phyloP scores from a whole-genome alignment of 1,284 basidiomycete genomes.

The Ustilago curta region DNA sequence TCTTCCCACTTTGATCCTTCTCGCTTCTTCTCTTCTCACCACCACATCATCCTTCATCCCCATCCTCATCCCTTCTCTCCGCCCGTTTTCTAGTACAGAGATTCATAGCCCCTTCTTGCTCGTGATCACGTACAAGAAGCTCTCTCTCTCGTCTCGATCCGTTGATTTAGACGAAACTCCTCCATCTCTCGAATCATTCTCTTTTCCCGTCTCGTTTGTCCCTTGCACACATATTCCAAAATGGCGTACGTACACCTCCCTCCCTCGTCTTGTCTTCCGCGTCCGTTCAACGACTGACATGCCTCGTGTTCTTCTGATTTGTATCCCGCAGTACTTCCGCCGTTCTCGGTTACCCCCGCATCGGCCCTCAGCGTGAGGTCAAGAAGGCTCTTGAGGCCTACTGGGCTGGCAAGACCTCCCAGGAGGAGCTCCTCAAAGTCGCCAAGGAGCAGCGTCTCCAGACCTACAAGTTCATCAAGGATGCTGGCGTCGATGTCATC shows the following conservation, averaged over 20 bases:
- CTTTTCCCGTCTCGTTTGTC: constrained; percentile 17
- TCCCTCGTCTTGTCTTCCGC: neutral
- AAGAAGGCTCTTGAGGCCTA: constrained; percentile 88
- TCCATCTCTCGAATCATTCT: constrained; percentile 12
- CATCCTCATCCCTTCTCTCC: constrained; percentile 11
- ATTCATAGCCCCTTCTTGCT: constrained; percentile 20
- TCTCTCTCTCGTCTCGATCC: constrained; percentile 11
- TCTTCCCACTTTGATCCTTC: constrained; percentile 15
- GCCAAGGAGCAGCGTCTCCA: constrained; percentile 89
- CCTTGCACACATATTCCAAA: constrained; percentile 23
- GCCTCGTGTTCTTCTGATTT: neutral
- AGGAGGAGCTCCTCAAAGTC: constrained; percentile 87
- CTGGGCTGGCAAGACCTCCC: constrained; percentile 93
- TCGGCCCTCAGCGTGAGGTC: constrained; percentile 94
- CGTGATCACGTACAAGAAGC: constrained; percentile 25
- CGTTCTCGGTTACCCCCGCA: constrained; percentile 92
- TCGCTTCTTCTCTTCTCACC: constrained; percentile 6
- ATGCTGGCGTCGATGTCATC: constrained; percentile 87
- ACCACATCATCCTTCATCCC: constrained; percentile 20
- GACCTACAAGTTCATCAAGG: constrained; percentile 90
- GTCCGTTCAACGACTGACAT: neutral
- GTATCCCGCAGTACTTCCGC: constrained; percentile 51
- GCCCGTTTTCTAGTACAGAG: neutral
- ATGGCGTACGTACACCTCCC: constrained; percentile 35
- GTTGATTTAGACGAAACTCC: constrained; percentile 12